phyloP scores from a whole-genome alignment of 148 eudicot species.

The Euryodendron excelsum region DNA sequence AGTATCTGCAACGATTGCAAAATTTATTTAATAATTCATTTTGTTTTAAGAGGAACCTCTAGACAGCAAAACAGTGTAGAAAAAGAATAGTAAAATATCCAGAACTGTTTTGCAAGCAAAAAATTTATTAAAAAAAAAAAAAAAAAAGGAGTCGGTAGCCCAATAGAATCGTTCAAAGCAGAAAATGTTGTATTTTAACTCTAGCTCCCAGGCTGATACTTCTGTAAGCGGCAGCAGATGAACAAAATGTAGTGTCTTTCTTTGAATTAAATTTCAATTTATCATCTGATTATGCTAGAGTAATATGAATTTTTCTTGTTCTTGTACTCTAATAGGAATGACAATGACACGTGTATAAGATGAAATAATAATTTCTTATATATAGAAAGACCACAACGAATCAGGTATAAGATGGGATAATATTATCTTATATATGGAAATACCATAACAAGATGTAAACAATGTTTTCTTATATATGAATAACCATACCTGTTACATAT shows the following conservation, averaged over 20 bases:
- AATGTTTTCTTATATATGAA: too few relatives aligned
- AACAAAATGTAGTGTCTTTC: neutral
- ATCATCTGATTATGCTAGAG: neutral
- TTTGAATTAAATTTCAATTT: neutral
- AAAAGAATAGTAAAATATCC: too few relatives aligned
- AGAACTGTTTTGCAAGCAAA: neutral
- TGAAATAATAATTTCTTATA: too few relatives aligned
- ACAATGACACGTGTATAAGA: too few relatives aligned
- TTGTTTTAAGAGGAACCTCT: neutral
- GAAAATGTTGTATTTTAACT: neutral
- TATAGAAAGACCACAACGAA: too few relatives aligned
- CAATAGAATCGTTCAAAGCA: neutral
- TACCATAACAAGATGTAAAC: too few relatives aligned
- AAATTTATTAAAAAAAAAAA: too few relatives aligned
- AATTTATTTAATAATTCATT: neutral
- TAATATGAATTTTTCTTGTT: neutral
- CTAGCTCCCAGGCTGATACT: neutral
- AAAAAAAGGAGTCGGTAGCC: neutral
- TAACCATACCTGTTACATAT: too few relatives aligned
- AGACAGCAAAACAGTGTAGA: too few relatives aligned
- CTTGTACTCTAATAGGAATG: neutral
- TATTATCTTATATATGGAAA: too few relatives aligned
- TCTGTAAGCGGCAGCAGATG: neutral
- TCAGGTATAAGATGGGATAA: too few relatives aligned
- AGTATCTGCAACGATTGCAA: constrained; percentile 62